phyloP scores from a whole-genome alignment of 495 filamentous ascomycete species.

The Hypomontagnella submonticulosa region DNA sequence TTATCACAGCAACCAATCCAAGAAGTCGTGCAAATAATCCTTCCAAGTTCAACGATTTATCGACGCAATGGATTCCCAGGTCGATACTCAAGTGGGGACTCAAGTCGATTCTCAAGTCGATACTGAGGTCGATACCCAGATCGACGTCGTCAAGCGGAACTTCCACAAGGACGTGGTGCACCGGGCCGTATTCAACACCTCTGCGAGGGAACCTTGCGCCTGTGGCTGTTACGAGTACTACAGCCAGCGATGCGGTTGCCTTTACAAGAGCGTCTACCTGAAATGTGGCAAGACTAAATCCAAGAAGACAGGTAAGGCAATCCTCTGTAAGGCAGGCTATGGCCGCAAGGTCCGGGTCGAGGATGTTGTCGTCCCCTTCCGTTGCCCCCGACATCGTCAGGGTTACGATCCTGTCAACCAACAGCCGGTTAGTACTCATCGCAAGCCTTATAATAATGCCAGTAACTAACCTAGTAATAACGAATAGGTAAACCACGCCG shows the following conservation, averaged over 20 bases:
- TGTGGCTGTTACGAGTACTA: conserved; percentile 20
- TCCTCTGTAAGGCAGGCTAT: conserved; percentile 7
- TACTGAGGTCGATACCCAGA: not conserved
- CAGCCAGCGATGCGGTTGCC: conserved; percentile 20
- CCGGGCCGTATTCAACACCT: not conserved
- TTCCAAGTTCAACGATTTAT: not conserved
- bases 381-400: not conserved
- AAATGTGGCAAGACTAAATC: conserved; percentile 16
- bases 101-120: conserved; percentile 4
- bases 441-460: no score
- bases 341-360: conserved; percentile 1
- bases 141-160: not conserved
- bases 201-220: not conserved
- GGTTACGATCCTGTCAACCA: no score
- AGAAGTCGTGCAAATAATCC: no score
- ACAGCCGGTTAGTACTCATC: no score
- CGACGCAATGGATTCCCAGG: not conserved
- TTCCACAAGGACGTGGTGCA: not conserved
- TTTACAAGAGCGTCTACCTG: conserved; percentile 16
- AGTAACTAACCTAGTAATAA: no score
- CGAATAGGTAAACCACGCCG: no score
- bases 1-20: no score
- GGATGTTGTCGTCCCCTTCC: conserved; percentile 2
- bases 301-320: not conserved
- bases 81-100: no score